phyloP scores from a whole-genome alignment of 2,329 filamentous ascomycete species.

The Cladosporium sp. region DNA sequence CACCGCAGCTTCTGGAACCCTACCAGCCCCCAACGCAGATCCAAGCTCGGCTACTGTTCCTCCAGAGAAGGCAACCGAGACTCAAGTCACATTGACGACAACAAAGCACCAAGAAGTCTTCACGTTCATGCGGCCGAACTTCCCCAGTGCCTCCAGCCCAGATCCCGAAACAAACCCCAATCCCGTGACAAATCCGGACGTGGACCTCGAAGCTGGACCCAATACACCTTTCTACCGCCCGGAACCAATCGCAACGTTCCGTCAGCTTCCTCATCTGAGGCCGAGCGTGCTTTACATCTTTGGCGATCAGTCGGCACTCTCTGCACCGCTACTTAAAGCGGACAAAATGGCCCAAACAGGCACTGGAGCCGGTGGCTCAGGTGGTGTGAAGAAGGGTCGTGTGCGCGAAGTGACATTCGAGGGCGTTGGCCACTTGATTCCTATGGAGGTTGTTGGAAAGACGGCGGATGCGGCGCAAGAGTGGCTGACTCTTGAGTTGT shows the following conservation, averaged over 20 bases:
- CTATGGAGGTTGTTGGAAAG: slow-evolving; percentile 67
- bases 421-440: slow-evolving; percentile 69
- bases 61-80: slow-evolving; percentile 22
- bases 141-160: slow-evolving; percentile 23
- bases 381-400: slow-evolving; percentile 56
- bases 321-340: slow-evolving; percentile 43
- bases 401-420: slow-evolving; percentile 62
- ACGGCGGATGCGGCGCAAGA: slow-evolving; percentile 51
- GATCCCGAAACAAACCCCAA: slow-evolving; percentile 30
- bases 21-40: slow-evolving; percentile 24
- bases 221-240: slow-evolving; percentile 59
- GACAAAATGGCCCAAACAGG: slow-evolving; percentile 61
- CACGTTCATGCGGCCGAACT: slow-evolving; percentile 63
- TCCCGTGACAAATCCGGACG: slow-evolving; percentile 38
- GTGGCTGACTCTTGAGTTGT: slow-evolving; percentile 33
- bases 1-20: slow-evolving; percentile 17
- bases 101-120: slow-evolving; percentile 85
- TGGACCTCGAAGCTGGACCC: slow-evolving; percentile 29
- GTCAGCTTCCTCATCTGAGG: slow-evolving; percentile 53
- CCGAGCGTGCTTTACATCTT: slow-evolving; percentile 66
- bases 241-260: slow-evolving; percentile 54
- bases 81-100: slow-evolving; percentile 66
- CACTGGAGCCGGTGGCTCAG: slow-evolving; percentile 59
- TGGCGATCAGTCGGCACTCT: slow-evolving; percentile 55
- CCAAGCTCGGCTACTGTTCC: slow-evolving; percentile 18